Evolutionary conservation across 164 flowering plant genomes (phyloP).

Genomic region (Berberis thunbergii): DNA sequence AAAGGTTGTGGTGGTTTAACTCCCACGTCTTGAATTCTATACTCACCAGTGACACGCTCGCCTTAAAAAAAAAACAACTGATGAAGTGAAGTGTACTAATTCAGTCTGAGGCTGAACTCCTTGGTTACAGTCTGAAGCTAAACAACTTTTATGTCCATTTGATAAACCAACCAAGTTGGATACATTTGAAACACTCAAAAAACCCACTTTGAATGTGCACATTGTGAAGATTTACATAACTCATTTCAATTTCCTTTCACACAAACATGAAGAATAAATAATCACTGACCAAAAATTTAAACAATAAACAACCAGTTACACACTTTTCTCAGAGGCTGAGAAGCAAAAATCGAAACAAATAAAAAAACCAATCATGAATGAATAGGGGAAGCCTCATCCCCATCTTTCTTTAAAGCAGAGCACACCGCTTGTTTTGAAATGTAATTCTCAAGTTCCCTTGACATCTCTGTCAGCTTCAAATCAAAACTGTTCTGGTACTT

Average conservation of each 20-base stretch:
- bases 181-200: no score
- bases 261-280: not conserved
- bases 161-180: no score
- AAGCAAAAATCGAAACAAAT: conserved; percentile 13
- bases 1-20: no score
- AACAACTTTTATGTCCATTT: no score
- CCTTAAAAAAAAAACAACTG: no score
- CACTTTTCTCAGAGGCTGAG: conserved; percentile 63
- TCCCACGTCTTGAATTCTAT: no score
- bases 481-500: conserved; percentile 68
- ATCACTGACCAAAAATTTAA: not conserved
- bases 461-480: conserved; percentile 79
- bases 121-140: no score
- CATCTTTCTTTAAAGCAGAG: conserved; percentile 58
- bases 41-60: no score
- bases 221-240: not conserved
- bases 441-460: conserved; percentile 76
- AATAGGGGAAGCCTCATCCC: conserved; percentile 52
- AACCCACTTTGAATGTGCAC: not conserved
- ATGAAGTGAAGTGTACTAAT: no score
- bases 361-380: conserved; percentile 35
- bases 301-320: not conserved
- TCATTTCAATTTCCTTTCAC: not conserved
- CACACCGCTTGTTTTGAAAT: conserved; percentile 78
- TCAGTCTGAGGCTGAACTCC: no score